These are phyloP conservation scores for Linum tenue DNA, from an alignment of 345 rosid genomes.

Conservation along the genomic window DNA sequence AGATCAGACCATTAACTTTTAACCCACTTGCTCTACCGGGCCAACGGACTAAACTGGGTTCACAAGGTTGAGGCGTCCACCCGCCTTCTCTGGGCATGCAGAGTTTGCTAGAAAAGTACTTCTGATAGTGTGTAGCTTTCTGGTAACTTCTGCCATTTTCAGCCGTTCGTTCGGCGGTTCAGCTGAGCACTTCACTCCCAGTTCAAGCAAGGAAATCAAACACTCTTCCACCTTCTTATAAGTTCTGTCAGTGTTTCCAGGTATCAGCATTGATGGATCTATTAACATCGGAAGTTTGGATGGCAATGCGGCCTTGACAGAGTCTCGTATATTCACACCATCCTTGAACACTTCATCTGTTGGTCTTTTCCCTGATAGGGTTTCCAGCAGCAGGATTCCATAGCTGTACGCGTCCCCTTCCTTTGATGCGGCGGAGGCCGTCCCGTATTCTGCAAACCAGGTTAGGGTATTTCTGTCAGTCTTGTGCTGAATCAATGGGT, in stretches of 20 bases:
- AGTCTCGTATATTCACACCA: slow-evolving; percentile 4
- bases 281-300: not conserved
- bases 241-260: not conserved
- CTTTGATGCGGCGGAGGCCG: slow-evolving; percentile 9
- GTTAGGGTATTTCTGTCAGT: too few species aligned
- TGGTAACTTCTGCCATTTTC: not conserved
- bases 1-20: too few species aligned
- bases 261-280: slow-evolving; percentile 3
- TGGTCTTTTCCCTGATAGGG: slow-evolving; percentile 14
- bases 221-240: not conserved
- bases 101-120: too few species aligned
- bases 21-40: too few species aligned
- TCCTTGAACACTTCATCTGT: slow-evolving; percentile 6
- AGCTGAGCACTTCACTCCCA: slow-evolving; percentile 10
- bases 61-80: too few species aligned
- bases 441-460: slow-evolving; percentile 15
- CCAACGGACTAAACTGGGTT: too few species aligned
- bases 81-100: too few species aligned
- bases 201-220: not conserved
- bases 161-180: slow-evolving; percentile 8
- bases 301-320: slow-evolving; percentile 2
- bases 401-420: slow-evolving; percentile 13
- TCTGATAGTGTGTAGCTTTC: not conserved
- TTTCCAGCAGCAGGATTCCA: slow-evolving; percentile 8
- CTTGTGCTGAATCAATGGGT: too few species aligned